phyloP scores from a whole-genome alignment of 108 stramenopile species.

The Nitzschia sp. region DNA sequence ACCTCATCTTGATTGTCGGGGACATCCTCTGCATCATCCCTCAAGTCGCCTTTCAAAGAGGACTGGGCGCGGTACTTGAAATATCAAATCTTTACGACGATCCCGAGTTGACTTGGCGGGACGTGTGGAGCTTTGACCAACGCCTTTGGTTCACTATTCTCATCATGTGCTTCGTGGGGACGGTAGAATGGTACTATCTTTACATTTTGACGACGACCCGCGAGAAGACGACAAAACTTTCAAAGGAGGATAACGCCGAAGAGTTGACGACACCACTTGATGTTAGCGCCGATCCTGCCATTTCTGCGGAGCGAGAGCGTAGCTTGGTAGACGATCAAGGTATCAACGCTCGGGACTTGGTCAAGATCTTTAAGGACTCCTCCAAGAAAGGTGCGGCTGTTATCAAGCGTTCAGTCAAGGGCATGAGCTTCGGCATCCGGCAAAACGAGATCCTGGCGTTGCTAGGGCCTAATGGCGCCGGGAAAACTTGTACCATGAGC shows the following conservation, averaged over 20 bases:
- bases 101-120: conserved; percentile 29
- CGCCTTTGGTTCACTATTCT: conserved; percentile 42
- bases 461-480: conserved; percentile 32
- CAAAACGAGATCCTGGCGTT: conserved; percentile 34
- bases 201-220: conserved; percentile 33
- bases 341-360: conserved; percentile 44
- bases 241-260: background rate
- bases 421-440: conserved; percentile 38
- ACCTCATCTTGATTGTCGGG: conserved; percentile 32
- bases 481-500: conserved; percentile 42
- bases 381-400: background rate
- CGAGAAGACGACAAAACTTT: conserved; percentile 11
- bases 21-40: conserved; percentile 44
- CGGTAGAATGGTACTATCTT: conserved; percentile 37
- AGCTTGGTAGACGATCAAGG: conserved; percentile 26
- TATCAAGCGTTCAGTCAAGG: conserved; percentile 40
- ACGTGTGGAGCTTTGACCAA: conserved; percentile 43
- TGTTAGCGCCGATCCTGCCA: conserved; percentile 13
- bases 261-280: conserved; percentile 12
- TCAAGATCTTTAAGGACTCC: conserved; percentile 24
- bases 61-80: conserved; percentile 33
- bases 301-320: conserved; percentile 31
- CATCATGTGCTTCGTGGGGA: conserved; percentile 36
- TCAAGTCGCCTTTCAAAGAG: conserved; percentile 44
- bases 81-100: conserved; percentile 34